phyloP scores from a whole-genome alignment of 768 basidiomycete species.

The Hericium alpestre region DNA sequence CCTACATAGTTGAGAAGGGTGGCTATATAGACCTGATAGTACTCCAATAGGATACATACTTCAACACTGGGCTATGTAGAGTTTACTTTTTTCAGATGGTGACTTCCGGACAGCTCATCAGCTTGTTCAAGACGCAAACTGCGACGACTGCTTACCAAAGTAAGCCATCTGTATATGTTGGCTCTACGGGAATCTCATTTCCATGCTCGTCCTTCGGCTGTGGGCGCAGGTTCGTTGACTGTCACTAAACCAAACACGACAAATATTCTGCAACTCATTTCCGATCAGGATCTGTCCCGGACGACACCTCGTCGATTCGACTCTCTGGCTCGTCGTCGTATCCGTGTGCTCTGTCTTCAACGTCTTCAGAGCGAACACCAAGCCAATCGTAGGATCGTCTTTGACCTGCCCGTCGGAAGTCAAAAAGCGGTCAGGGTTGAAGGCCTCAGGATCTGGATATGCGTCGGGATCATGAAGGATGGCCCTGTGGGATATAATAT shows the following conservation, averaged over 20 bases:
- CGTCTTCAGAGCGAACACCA: slow-evolving; percentile 3
- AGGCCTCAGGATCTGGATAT: slow-evolving; percentile 27
- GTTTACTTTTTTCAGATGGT: no score
- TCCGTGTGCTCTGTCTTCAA: slow-evolving; percentile 6
- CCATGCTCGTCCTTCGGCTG: slow-evolving; percentile 4
- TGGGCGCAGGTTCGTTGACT: background rate
- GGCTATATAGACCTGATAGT: no score
- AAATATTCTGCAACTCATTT: background rate
- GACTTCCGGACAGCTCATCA: background rate
- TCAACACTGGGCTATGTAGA: no score
- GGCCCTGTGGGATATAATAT: background rate
- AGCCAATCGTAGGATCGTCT: background rate
- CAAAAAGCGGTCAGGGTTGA: slow-evolving; percentile 29
- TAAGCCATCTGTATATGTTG: no score
- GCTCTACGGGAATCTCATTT: slow-evolving; percentile 3
- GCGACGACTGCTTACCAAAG: background rate
- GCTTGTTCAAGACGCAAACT: background rate
- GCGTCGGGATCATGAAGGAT: slow-evolving; percentile 22
- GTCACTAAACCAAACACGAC: background rate
- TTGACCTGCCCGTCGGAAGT: background rate
- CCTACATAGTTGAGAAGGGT: no score
- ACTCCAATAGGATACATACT: no score
- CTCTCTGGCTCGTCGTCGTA: slow-evolving; percentile 8
- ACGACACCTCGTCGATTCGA: slow-evolving; percentile 8
- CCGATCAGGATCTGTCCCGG: background rate